These are phyloP conservation scores for Candida qinlingensis DNA, from an alignment of 805 yeast genomes.

Conservation along the genomic window DNA sequence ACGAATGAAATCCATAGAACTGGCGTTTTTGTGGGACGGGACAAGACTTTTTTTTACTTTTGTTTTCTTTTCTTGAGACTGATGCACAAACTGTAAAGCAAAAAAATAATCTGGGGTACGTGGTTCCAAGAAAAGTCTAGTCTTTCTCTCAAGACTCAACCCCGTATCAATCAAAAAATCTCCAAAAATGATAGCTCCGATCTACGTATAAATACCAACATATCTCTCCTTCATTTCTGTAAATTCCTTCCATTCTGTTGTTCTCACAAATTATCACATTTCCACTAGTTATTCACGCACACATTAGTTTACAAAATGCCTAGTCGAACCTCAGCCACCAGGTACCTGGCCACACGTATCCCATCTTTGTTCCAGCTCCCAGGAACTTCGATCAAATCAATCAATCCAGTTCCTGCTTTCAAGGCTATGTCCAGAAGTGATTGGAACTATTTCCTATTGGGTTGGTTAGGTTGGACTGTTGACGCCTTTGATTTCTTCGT, in stretches of 20 bases:
- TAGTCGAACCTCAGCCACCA: constrained; percentile 2
- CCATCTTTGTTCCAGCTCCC: constrained; percentile 25
- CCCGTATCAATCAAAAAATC: no score
- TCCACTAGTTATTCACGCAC: no score
- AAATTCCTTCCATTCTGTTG: no score
- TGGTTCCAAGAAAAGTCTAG: no score
- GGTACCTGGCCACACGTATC: constrained; percentile 23
- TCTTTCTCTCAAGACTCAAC: no score
- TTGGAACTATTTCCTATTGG: constrained; percentile 58
- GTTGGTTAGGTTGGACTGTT: constrained; percentile 63
- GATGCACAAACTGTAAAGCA: no score
- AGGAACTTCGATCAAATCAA: constrained; percentile 19
- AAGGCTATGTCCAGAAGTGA: constrained; percentile 31
- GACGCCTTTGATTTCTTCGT: constrained; percentile 71
- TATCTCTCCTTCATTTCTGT: background rate
- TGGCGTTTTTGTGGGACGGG: no score
- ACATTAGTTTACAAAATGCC: background rate
- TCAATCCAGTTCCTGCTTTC: constrained; percentile 42
- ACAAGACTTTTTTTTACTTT: no score
- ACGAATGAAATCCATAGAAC: no score
- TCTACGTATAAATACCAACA: background rate
- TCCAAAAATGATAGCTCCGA: no score
- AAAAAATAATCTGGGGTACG: no score
- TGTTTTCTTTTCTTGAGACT: no score
- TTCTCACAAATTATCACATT: background rate